phyloP scores from a whole-genome alignment of 2,329 filamentous ascomycete species.

The Cryoendolithus antarcticus region DNA sequence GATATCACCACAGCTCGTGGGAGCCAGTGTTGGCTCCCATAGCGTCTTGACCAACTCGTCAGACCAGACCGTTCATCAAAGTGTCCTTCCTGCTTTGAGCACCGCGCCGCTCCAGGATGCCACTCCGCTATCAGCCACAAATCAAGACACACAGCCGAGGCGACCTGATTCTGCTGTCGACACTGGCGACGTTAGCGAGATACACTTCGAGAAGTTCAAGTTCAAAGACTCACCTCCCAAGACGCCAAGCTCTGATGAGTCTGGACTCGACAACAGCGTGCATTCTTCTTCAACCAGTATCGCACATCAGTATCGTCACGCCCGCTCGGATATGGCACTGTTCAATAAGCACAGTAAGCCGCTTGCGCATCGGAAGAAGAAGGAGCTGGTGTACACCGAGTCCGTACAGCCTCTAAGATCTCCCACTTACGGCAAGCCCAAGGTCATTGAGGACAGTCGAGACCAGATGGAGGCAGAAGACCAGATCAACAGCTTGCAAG shows the following conservation, averaged over 20 bases:
- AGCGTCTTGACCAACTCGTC: no score
- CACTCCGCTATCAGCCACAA: no score
- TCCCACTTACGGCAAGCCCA: constrained; percentile 16
- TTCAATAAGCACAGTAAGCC: constrained; percentile 19
- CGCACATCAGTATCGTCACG: no score
- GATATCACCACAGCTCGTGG: constrained; percentile 23
- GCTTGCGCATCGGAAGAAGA: constrained; percentile 13
- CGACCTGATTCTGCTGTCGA: no score
- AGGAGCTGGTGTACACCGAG: neutral
- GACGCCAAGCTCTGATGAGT: constrained; percentile 8
- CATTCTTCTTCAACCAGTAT: no score
- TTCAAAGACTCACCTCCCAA: constrained; percentile 5
- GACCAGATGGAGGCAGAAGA: neutral
- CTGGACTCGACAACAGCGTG: no score
- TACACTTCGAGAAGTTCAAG: neutral
- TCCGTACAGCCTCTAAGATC: constrained; percentile 6
- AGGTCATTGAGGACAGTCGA: constrained; percentile 16
- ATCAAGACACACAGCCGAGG: no score
- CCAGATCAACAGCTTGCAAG: neutral
- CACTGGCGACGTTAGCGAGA: no score
- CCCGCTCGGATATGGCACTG: constrained; percentile 12
- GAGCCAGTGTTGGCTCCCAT: constrained; percentile 20
- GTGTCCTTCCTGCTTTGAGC: no score
- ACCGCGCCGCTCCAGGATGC: no score
- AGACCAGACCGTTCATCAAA: no score